phyloP scores from a whole-genome alignment of 2,329 filamentous ascomycete genomes.

The Neofusicoccum parvum region DNA sequence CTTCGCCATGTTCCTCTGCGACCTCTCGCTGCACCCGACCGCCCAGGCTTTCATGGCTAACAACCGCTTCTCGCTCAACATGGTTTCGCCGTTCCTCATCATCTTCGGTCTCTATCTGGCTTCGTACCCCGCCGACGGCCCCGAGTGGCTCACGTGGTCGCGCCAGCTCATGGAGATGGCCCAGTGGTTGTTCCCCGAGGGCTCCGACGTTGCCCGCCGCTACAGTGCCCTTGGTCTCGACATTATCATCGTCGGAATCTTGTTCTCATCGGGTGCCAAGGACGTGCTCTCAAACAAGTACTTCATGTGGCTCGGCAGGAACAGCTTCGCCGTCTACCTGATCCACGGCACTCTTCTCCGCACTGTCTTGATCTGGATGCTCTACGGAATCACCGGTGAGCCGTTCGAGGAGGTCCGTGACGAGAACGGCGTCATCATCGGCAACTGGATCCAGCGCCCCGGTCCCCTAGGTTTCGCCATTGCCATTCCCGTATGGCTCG shows the following conservation, averaged over 20 bases:
- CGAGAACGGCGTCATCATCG: conserved; percentile 43
- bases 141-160: conserved; percentile 54
- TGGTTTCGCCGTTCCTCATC: conserved; percentile 43
- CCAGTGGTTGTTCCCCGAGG: conserved; percentile 50
- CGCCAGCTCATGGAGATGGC: conserved; percentile 44
- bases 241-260: conserved; percentile 54
- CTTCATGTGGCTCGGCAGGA: conserved; percentile 57
- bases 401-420: conserved; percentile 43
- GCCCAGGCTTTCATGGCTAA: conserved; percentile 50
- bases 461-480: conserved; percentile 44
- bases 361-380: conserved; percentile 54
- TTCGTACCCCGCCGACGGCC: conserved; percentile 48
- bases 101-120: conserved; percentile 51
- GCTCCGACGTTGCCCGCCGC: conserved; percentile 44
- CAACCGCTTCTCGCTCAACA: conserved; percentile 43
- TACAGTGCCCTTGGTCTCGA: conserved; percentile 54
- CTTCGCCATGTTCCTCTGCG: conserved; percentile 55
- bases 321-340: conserved; percentile 59
- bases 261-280: conserved; percentile 52
- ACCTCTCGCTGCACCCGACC: conserved; percentile 50
- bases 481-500: conserved; percentile 51
- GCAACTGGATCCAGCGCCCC: conserved; percentile 47
- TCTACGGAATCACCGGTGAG: conserved; percentile 54
- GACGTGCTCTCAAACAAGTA: conserved; percentile 52
- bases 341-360: conserved; percentile 57